Percentiles rank a stretch among this genome's conserved stretches.
Evolutionary conservation across 495 filamentous ascomycete genomes (phyloP).

Genomic region (Xylaria castorea): DNA sequence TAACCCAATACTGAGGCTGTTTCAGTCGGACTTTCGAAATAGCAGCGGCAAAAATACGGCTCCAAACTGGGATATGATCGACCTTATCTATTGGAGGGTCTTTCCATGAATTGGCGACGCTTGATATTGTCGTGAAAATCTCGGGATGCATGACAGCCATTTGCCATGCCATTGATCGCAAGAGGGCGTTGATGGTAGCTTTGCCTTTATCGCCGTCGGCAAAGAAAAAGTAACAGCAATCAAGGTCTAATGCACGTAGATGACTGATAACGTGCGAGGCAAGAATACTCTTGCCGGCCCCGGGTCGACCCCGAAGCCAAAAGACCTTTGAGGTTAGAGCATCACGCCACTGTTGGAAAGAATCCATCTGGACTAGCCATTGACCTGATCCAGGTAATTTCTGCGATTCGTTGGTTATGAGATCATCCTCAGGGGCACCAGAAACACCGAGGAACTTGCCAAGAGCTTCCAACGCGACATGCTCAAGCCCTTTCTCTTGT

Average conservation of each 20-base stretch:
- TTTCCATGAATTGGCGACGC: constrained; percentile 18
- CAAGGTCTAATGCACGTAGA: constrained; percentile 1
- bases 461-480: background rate
- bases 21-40: constrained; percentile 27
- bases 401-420: constrained; percentile 26
- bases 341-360: constrained; percentile 32
- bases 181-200: constrained; percentile 24
- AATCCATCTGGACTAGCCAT: constrained; percentile 33
- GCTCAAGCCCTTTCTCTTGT: background rate
- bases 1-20: constrained; percentile 35
- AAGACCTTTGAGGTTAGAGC: constrained; percentile 26
- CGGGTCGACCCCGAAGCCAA: constrained; percentile 41
- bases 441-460: constrained; percentile 10
- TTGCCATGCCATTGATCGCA: constrained; percentile 40
- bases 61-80: constrained; percentile 34
- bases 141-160: constrained; percentile 36
- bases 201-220: constrained; percentile 15
- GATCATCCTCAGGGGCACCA: constrained; percentile 29
- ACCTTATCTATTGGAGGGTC: constrained; percentile 27
- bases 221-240: constrained; percentile 43
- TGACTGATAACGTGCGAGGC: constrained; percentile 37
- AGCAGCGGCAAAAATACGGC: constrained; percentile 29
- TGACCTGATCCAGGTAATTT: constrained; percentile 36
- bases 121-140: constrained; percentile 21
- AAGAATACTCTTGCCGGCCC: constrained; percentile 40